A percentile compares a stretch with the other conserved stretches of the same genome.
phyloP scores from a whole-genome alignment of 345 rosid species.

The Fremontodendron californicum region DNA sequence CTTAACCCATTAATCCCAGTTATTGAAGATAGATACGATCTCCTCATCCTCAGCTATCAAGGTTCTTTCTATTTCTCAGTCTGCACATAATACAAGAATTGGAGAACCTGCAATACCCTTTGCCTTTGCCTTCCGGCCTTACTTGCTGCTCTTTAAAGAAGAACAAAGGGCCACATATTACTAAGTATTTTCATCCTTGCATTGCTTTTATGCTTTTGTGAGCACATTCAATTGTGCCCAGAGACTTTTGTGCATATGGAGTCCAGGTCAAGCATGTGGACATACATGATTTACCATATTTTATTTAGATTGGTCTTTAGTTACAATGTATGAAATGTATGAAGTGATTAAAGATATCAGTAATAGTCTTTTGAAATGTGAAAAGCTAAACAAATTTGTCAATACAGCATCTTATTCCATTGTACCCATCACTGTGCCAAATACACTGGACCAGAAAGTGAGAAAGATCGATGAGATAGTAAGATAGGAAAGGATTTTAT shows the following conservation, averaged over 20 bases:
- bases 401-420: neutral
- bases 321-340: neutral
- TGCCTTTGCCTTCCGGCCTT: neutral
- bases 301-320: neutral
- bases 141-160: neutral
- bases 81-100: constrained; percentile 19
- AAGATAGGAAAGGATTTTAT: neutral
- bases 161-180: neutral
- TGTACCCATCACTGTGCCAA: neutral
- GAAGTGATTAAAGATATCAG: neutral
- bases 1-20: neutral
- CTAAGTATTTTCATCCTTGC: neutral
- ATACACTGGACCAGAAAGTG: neutral
- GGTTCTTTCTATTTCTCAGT: constrained; percentile 1
- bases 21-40: constrained; percentile 3
- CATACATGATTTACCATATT: neutral
- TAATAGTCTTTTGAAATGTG: neutral
- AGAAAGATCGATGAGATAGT: neutral
- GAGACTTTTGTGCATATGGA: neutral
- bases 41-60: neutral
- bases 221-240: neutral
- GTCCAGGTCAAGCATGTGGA: neutral
- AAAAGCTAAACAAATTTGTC: neutral
- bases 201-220: neutral
- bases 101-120: constrained; percentile 14